Conservation (phyloP, 2,329 filamentous ascomycete species). For the Waltergamsia citrina region DNA sequence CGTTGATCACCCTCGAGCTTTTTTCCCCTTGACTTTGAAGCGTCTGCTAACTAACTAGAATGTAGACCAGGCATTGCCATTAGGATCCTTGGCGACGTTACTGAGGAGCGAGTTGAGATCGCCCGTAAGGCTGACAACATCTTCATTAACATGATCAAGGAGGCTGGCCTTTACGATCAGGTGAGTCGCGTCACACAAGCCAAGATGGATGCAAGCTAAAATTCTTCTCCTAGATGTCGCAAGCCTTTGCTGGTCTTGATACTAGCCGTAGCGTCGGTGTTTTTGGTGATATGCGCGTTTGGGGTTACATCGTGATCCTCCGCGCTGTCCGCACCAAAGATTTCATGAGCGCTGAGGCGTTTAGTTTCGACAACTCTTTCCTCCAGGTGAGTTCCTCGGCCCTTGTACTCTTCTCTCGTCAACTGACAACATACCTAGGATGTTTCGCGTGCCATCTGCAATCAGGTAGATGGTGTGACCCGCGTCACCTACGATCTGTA, state of each 20-base stretch:
- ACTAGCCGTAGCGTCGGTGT: constrained; percentile 26
- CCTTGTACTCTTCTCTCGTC: constrained; percentile 37
- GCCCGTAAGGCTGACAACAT: constrained; percentile 69
- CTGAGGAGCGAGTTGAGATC: constrained; percentile 67
- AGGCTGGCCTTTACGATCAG: constrained; percentile 58
- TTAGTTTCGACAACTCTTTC: constrained; percentile 54
- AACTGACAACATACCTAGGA: constrained; percentile 49
- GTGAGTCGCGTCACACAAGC: not conserved
- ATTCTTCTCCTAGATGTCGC: constrained; percentile 23
- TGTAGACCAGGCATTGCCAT: constrained; percentile 60
- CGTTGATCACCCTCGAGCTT: not conserved
- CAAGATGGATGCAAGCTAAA: not conserved
- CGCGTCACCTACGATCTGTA: constrained; percentile 59
- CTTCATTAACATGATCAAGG: constrained; percentile 67
- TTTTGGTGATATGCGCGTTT: constrained; percentile 56
- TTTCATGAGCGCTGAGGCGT: constrained; percentile 67
- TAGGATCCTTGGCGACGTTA: constrained; percentile 77
- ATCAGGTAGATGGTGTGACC: constrained; percentile 55
- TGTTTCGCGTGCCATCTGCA: constrained; percentile 6
- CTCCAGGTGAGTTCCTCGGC: constrained; percentile 54
- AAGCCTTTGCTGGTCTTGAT: constrained; percentile 36
- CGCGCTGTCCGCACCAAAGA: constrained; percentile 32
- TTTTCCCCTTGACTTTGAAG: not conserved
- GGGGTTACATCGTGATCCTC: constrained; percentile 25
- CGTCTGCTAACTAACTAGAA: not conserved